Base-by-base conservation (phyloP, 352 stramenopile genomes). In the Blastocystis sp. region DNA sequence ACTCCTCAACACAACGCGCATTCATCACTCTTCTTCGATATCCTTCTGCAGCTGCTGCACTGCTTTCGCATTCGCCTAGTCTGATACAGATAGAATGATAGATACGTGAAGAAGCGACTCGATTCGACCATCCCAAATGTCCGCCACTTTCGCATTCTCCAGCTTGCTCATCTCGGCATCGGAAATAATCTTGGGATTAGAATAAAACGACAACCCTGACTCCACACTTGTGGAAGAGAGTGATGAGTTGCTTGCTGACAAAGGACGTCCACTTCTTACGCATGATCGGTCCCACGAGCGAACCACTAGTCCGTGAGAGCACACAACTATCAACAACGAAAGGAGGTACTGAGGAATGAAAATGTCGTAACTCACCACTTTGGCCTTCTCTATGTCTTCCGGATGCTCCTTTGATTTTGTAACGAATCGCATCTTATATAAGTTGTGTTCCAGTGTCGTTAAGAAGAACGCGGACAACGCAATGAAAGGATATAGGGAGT, bases 351-450 rank as follows among this genome's bases (percentile, higher is more conserved):
- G 50, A 12, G 74, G 74, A 29, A 85, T 85, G 74, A 70, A 85
- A 26, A 85, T 85, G 45, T 85, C 74, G 60, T 59, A 85, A 31
- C 26, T 26, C 26, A 85, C 55, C 55, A 67, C 55, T n/a, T 55
- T 10, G 16, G 74, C 74, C 55, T 85, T 85, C 37, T 85, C 70
- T 3, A 69, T 33, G 66, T 85, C 51, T 24, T 85, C 39, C 61
- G 74, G 74, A 67, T 67, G 4, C 50, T 85, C 74, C 45, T 85
- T 85, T 10, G 74, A 85, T 55, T 69, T 85, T n/a, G 74, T 59
- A n/a, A 85, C 74, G n/a, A 85, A 85, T 50, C 66, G 65, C 55
- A 85, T 55, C 29, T 67, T 66, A 55, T 85, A 85, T n/a, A 85
- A 29, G 60, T 85, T 85, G 6, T 66, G 35, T 63, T 85, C 74